Percentiles rank a stretch among this genome's conserved stretches.
phyloP scores from a whole-genome alignment of 371 early-diverging fungal genomes.

The Circinella minor region DNA sequence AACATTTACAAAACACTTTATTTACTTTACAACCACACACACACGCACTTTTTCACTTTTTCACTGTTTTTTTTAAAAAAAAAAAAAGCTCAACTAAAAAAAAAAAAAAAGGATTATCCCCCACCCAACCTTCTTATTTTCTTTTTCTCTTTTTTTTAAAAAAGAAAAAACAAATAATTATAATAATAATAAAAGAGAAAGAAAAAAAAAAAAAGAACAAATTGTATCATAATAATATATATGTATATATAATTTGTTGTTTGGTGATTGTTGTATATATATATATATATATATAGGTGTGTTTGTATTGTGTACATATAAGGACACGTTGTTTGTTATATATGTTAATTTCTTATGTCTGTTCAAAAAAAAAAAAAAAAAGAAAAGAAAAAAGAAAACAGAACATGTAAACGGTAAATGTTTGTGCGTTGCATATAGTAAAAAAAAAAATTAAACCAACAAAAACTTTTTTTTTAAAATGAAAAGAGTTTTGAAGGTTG shows the following conservation, averaged over 20 bases:
- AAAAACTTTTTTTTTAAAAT: neutral
- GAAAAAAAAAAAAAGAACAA: neutral
- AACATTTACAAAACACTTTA: neutral
- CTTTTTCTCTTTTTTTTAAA: neutral
- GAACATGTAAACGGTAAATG: too few relatives aligned
- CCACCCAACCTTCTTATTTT: neutral
- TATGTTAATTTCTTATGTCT: too few relatives aligned
- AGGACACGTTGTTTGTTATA: too few relatives aligned
- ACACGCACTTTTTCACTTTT: neutral
- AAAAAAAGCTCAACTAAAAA: neutral
- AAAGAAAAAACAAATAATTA: neutral
- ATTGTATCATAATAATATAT: neutral
- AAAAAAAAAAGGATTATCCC: neutral
- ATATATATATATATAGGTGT: neutral
- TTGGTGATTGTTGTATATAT: neutral
- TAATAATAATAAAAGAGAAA: neutral
- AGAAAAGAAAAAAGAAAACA: too few relatives aligned
- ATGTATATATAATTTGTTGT: neutral
- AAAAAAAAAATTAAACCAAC: neutral
- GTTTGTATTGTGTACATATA: too few relatives aligned
- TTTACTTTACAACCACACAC: constrained; percentile 7
- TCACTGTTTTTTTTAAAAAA: neutral
- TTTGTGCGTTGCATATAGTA: too few relatives aligned
- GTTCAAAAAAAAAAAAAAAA: too few relatives aligned
- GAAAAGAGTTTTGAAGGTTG: neutral